Conservation (phyloP, 2,329 filamentous ascomycete genomes). For the Mycosphaerella arachidis region DNA sequence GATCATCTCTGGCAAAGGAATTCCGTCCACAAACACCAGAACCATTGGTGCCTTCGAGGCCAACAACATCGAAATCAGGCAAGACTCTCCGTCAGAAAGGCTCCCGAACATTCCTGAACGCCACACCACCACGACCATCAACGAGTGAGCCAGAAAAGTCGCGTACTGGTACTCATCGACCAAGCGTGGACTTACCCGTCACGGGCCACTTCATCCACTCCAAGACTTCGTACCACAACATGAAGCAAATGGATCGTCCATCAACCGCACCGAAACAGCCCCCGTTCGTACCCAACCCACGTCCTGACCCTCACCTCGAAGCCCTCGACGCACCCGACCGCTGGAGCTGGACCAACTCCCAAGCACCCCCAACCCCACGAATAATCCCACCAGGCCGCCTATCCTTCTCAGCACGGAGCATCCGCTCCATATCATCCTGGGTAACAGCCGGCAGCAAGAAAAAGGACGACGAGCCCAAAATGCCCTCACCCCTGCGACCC, state of each 20-base stretch:
- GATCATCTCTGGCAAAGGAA: conserved; percentile 1
- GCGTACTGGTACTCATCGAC: neutral
- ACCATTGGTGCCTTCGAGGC: neutral
- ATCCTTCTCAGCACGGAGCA: conserved; percentile 1
- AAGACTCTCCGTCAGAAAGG: neutral
- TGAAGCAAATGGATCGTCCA: neutral
- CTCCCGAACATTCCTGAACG: neutral
- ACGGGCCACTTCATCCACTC: neutral
- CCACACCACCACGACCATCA: neutral
- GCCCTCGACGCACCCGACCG: conserved; percentile 8
- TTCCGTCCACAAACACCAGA: neutral
- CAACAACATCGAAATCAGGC: neutral
- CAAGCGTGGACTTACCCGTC: neutral
- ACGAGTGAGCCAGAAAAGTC: neutral
- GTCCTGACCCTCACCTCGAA: neutral
- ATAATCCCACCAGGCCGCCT: conserved; percentile 6
- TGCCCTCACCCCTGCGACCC: neutral
- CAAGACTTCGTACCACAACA: neutral
- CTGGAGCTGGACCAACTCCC: conserved; percentile 29
- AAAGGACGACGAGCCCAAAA: neutral
- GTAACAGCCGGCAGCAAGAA: conserved; percentile 1
- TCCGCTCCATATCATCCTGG: conserved; percentile 12
- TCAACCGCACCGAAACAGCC: neutral
- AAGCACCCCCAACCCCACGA: conserved; percentile 28
- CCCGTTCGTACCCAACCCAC: neutral